These are phyloP conservation scores for Kodamaea alishanica DNA, from an alignment of 1,139 yeast species.

Conservation along the genomic window DNA sequence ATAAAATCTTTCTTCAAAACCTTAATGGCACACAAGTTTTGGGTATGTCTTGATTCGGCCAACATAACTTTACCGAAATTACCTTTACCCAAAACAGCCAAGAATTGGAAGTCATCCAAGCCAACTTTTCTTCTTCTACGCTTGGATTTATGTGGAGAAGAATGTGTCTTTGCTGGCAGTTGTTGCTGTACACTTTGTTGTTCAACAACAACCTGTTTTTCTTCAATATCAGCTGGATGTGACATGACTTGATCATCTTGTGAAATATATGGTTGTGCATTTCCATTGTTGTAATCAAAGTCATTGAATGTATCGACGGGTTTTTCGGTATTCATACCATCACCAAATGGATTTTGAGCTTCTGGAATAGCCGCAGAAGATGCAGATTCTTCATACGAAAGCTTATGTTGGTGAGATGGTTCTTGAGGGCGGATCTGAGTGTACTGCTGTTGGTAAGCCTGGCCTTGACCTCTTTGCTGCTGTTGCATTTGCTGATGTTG, in stretches of 20 bases:
- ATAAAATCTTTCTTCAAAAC: constrained; percentile 93
- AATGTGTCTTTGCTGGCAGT: constrained; percentile 1
- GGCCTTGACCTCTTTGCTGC: constrained; percentile 2
- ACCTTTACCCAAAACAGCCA: constrained; percentile 95
- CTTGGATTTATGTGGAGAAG: constrained; percentile 26
- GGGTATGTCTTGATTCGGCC: constrained; percentile 83
- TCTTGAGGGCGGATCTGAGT: constrained; percentile 1
- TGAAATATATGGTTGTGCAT: constrained; percentile 15
- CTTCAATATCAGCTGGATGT: background rate
- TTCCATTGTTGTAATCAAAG: constrained; percentile 31
- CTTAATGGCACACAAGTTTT: constrained; percentile 84
- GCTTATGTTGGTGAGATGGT: constrained; percentile 6
- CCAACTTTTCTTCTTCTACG: constrained; percentile 70
- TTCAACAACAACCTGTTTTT: constrained; percentile 1
- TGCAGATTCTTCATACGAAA: constrained; percentile 7
- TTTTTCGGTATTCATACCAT: constrained; percentile 1
- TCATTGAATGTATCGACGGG: constrained; percentile 20
- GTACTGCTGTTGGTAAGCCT: constrained; percentile 8
- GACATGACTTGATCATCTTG: background rate
- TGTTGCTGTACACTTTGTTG: constrained; percentile 2
- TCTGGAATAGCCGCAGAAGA: constrained; percentile 1
- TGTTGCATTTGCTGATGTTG: constrained; percentile 14
- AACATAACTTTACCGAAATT: constrained; percentile 97
- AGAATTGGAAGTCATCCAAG: constrained; percentile 86
- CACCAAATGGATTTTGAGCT: constrained; percentile 17